These are phyloP conservation scores for Moesziomyces aphidis DNA, from an alignment of 1,284 basidiomycete genomes.

Conservation along the genomic window DNA sequence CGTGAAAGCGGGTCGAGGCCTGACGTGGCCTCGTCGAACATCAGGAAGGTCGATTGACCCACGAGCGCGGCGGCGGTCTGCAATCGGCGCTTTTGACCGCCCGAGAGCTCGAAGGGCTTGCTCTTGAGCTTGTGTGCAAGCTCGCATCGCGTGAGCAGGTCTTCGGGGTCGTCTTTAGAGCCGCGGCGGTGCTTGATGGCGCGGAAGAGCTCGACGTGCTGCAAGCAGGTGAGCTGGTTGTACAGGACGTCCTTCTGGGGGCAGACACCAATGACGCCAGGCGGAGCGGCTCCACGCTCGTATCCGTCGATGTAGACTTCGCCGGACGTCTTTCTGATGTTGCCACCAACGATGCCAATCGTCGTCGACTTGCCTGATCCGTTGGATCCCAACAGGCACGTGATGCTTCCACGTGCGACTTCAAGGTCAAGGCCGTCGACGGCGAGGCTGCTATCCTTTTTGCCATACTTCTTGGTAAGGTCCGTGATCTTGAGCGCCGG, in stretches of 20 bases:
- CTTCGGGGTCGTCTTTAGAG: constrained; percentile 55
- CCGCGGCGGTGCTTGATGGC: constrained; percentile 77
- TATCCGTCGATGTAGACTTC: constrained; percentile 75
- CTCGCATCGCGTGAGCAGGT: constrained; percentile 72
- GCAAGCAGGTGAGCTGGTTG: constrained; percentile 78
- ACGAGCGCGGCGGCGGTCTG: constrained; percentile 81
- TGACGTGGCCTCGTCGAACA: constrained; percentile 80
- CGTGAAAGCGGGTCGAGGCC: constrained; percentile 83
- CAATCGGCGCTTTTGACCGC: constrained; percentile 84
- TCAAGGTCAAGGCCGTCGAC: constrained; percentile 73
- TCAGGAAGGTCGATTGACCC: constrained; percentile 79
- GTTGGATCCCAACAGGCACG: constrained; percentile 76
- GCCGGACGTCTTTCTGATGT: constrained; percentile 73
- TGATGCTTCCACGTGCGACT: constrained; percentile 76
- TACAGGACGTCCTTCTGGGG: constrained; percentile 86
- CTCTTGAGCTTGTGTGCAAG: constrained; percentile 76
- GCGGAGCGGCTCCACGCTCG: constrained; percentile 67
- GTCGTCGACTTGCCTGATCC: constrained; percentile 84
- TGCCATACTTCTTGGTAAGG: constrained; percentile 40
- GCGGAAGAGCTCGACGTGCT: constrained; percentile 79
- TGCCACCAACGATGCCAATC: constrained; percentile 76
- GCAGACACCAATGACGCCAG: constrained; percentile 79
- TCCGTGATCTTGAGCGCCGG: constrained; percentile 36
- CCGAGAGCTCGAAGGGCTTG: constrained; percentile 77
- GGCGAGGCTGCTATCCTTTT: constrained; percentile 56